Conservation (phyloP, 768 basidiomycete species). For the Dioszegia hungarica region DNA sequence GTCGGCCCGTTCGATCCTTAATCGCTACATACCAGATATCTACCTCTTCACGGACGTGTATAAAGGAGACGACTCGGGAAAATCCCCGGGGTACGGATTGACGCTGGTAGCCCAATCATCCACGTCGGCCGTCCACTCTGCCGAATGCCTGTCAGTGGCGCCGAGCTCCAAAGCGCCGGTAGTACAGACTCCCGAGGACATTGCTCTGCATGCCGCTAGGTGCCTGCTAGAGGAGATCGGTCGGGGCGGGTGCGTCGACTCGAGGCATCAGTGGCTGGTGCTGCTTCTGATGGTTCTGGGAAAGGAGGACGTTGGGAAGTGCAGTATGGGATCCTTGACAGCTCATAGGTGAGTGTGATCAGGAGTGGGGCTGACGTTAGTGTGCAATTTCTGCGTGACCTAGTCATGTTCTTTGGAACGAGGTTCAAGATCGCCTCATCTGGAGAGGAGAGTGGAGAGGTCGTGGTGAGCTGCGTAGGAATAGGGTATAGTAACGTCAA, state of each 20-base stretch:
- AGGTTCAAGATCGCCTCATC: conserved; percentile 76
- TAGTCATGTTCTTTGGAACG: conserved; percentile 76
- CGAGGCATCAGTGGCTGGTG: conserved; percentile 78
- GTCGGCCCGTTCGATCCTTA: conserved; percentile 81
- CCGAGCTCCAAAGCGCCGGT: conserved; percentile 33
- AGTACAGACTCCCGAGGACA: conserved; percentile 77
- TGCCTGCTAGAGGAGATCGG: conserved; percentile 72
- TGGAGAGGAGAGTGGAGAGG: conserved; percentile 51
- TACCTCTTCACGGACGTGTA: conserved; percentile 98
- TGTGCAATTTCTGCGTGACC: conserved; percentile 84
- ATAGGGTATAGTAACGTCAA: conserved; percentile 80
- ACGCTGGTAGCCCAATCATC: conserved; percentile 88
- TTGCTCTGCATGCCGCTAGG: conserved; percentile 75
- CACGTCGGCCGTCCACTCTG: conserved; percentile 77
- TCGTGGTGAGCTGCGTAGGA: conserved; percentile 84
- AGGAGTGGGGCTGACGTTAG: conserved; percentile 52
- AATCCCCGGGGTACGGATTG: conserved; percentile 93
- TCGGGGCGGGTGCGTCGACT: conserved; percentile 83
- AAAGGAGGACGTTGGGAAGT: conserved; percentile 90
- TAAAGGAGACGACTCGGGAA: conserved; percentile 85
- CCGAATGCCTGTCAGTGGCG: conserved; percentile 78
- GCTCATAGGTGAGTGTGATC: conserved; percentile 62
- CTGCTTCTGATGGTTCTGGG: conserved; percentile 91
- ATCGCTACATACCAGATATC: conserved; percentile 95
- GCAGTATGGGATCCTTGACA: conserved; percentile 77